Base-by-base conservation (phyloP, 176 grass and related monocot species). In the Hsuehochloa calcarea region DNA sequence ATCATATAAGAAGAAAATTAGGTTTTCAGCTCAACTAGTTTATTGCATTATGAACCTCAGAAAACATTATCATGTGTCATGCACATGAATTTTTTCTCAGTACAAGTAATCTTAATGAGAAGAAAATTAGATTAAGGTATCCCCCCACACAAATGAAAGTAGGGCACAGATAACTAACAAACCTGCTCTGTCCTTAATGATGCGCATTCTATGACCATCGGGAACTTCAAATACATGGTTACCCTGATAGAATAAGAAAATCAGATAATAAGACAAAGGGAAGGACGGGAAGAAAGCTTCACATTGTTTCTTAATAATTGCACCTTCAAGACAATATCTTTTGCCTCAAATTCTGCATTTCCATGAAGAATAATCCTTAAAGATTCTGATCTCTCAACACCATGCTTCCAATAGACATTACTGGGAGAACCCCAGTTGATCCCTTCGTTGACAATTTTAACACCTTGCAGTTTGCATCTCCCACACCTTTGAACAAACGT, bases 341-440 rank as follows among this genome's bases (percentile, higher is more conserved):
- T 84, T 54, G 93, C 96, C 83, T 94, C 96, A 86, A 99, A 99
- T 91, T 99, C 96, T 50, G 93, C 91, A 75, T 96, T 99, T 79
- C 88, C 96, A 92, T 94, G 88, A 82, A 99, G 91, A 89, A 92
- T 92, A 51, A 98, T 89, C 85, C 88, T 98, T 82, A 96, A 12
- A 60, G 74, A 87, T 88, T 96, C 93, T 70, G 84, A 86, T 98
- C 93, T 98, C 62, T 98, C 83, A 6, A 98, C 93, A 56, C 94
- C 88, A 89, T 98, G 90, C 85, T 96, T 91, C 93, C 96, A 98
- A 47, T 98, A 98, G 58, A 98, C 85, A 82, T 96, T 98, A 79
- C 65, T 86, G 22, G 93, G 71, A 87, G 91, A 98, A 80, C 34
- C 89, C 93, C 93, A 98, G 23, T 87, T 90, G 61, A 98, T 92